These are phyloP conservation scores for Yarrowia galli DNA, from an alignment of 1,139 yeast species.

Conservation along the genomic window DNA sequence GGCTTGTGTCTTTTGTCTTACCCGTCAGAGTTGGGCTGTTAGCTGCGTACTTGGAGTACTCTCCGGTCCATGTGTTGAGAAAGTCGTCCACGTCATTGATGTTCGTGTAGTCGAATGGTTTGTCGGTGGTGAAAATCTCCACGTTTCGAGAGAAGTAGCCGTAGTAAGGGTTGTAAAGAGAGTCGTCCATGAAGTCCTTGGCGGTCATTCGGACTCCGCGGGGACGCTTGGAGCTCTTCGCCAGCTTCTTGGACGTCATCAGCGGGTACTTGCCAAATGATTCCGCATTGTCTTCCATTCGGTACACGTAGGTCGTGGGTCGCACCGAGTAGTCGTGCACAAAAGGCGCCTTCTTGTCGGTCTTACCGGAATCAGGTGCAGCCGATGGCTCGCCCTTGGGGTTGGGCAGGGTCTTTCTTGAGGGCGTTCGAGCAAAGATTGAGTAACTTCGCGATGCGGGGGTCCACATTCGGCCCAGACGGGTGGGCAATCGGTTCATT, in stretches of 20 bases:
- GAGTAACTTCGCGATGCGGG: conserved; percentile 27
- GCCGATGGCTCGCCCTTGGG: conserved; percentile 35
- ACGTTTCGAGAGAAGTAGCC: conserved; percentile 84
- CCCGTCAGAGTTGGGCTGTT: conserved; percentile 43
- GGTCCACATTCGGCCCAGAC: conserved; percentile 16
- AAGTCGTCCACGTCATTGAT: conserved; percentile 74
- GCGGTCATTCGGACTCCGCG: conserved; percentile 69
- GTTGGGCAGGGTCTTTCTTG: conserved; percentile 21
- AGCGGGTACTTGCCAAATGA: conserved; percentile 55
- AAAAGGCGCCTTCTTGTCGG: conserved; percentile 23
- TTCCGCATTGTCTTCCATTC: conserved; percentile 36
- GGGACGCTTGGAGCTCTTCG: conserved; percentile 62
- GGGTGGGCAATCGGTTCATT: conserved; percentile 20
- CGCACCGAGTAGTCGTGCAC: conserved; percentile 49
- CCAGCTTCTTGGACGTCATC: conserved; percentile 58
- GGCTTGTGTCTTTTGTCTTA: conserved; percentile 19
- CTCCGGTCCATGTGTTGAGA: conserved; percentile 69
- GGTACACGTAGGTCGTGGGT: conserved; percentile 49
- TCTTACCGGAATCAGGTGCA: conserved; percentile 4
- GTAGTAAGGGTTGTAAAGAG: conserved; percentile 78
- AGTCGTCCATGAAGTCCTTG: conserved; percentile 84
- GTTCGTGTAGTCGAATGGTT: conserved; percentile 61
- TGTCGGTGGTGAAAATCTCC: conserved; percentile 64
- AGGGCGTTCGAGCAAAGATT: conserved; percentile 13
- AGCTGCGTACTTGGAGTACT: conserved; percentile 65